These are phyloP conservation scores for Dipodascus geniculatus DNA, from an alignment of 805 yeast genomes.

Conservation along the genomic window DNA sequence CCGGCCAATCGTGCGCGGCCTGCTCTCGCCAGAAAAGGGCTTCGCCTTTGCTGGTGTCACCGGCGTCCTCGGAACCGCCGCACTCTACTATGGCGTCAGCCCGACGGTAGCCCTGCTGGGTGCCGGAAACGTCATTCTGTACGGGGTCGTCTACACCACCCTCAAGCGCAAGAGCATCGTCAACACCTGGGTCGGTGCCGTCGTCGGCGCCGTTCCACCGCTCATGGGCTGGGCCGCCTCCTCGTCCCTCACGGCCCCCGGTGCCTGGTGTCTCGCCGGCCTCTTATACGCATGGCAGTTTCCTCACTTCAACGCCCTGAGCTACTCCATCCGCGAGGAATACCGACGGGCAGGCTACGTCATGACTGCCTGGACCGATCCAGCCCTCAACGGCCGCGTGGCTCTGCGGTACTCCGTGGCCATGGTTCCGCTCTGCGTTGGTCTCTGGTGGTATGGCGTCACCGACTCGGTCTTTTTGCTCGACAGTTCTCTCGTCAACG, in stretches of 20 bases:
- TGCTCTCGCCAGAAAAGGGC: constrained; percentile 65
- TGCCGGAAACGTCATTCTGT: constrained; percentile 62
- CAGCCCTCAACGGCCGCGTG: constrained; percentile 84
- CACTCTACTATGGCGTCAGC: constrained; percentile 72
- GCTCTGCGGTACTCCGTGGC: constrained; percentile 80
- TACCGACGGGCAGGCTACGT: constrained; percentile 90
- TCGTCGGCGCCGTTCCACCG: constrained; percentile 98
- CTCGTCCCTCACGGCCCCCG: constrained; percentile 55
- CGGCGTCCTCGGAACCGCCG: constrained; percentile 59
- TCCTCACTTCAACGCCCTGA: constrained; percentile 90
- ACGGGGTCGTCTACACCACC: constrained; percentile 86
- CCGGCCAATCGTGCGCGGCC: constrained; percentile 84
- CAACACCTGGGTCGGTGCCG: constrained; percentile 97
- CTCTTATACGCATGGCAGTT: constrained; percentile 95
- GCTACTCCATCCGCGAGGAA: constrained; percentile 79
- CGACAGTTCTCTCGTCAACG: constrained; percentile 76
- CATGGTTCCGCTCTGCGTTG: constrained; percentile 90
- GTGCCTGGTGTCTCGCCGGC: constrained; percentile 90
- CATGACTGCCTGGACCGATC: constrained; percentile 94
- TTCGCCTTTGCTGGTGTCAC: constrained; percentile 63
- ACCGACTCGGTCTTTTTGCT: constrained; percentile 71
- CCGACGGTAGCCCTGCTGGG: constrained; percentile 79
- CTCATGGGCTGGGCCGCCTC: constrained; percentile 99
- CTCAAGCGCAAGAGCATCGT: constrained; percentile 72
- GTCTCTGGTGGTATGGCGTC: constrained; percentile 62